Base-by-base conservation (phyloP, 192 early-diverging fungal species). In the Coemansia sp. region DNA sequence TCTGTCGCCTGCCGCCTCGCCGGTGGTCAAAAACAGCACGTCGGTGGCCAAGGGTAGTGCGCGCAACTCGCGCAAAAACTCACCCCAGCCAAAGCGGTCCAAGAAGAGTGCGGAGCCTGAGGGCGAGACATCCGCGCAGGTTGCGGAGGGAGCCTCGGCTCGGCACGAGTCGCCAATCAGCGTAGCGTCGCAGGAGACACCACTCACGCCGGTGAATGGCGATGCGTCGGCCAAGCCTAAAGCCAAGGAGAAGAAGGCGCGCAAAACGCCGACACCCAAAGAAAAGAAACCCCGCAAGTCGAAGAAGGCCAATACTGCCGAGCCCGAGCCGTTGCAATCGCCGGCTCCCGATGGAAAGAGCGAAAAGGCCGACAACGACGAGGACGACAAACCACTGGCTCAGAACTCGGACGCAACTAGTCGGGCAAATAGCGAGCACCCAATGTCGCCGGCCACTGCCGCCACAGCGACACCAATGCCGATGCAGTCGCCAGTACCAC, bases 51-150 rank as follows among this genome's bases (percentile, higher is more conserved):
- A 64, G 49, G 58, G 55, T 28, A 52, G 61, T 2, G 27, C 61
- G n/a, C 60, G 61, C 45, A 57, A 57, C 28, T 63, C 71, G 23
- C 71, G 71, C 56, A 75, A 68, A 31, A 75, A 68, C 53, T 75
- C 71, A n/a, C 71, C 71, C 1, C 70, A 74, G 65, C 57, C 61
- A 10, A 75, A 64, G 50, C 29, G 29, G 50, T 48, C 58, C n/a
- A 63, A 55, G 21, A 23, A 38, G 25, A 17, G 29, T 2, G 45
- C 47, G 8, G 50, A 36, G 22, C 44, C 39, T 4, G 71, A 42
- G 20, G 28, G 20, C 39, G 30, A 21, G 19, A 21, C 17, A 2
- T 21, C 20, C 22, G 19, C 49, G 19, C 31, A 6, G 21, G 20
- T 6, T 10, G 21, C 2, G 17, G 42, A 55, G 29, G 27, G 31